These are phyloP conservation scores for Zoysia pacifica DNA, from an alignment of 176 grass and related monocot genomes.

Conservation along the genomic window DNA sequence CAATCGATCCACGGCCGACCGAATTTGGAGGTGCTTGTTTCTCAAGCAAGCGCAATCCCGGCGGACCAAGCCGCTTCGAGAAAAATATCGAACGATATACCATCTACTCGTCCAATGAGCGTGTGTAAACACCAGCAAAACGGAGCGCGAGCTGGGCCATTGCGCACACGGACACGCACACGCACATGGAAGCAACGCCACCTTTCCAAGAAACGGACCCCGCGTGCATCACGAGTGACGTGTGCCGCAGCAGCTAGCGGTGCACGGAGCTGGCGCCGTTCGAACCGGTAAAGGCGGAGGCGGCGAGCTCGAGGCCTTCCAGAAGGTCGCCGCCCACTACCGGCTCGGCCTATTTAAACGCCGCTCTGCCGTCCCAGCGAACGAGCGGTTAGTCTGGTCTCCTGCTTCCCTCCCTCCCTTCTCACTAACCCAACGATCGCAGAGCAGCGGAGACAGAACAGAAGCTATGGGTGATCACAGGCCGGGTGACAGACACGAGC, in stretches of 20 bases:
- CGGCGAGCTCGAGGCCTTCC: slow-evolving; percentile 12
- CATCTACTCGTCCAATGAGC: too few species aligned
- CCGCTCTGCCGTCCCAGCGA: not conserved
- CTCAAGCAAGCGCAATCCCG: slow-evolving; percentile 38
- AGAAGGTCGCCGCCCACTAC: not conserved
- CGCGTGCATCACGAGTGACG: slow-evolving; percentile 45
- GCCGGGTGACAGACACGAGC: not conserved
- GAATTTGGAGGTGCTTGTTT: slow-evolving; percentile 29
- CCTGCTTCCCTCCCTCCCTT: not conserved
- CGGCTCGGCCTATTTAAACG: slow-evolving; percentile 37
- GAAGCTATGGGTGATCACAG: slow-evolving; percentile 7
- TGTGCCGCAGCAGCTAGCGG: not conserved
- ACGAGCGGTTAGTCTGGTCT: not conserved
- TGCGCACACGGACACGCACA: not conserved
- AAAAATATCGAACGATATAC: not conserved
- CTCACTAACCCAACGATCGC: not conserved
- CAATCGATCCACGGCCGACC: slow-evolving; percentile 3
- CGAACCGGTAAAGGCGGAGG: not conserved
- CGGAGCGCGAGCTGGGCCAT: not conserved
- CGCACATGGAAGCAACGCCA: not conserved
- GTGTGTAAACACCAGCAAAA: too few species aligned
- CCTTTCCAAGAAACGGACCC: slow-evolving; percentile 18
- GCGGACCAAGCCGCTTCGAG: not conserved
- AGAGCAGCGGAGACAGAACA: too few species aligned
- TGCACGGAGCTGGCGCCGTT: too few species aligned